Base-by-base conservation (phyloP, 768 basidiomycete genomes). In the Boletus sp. region DNA sequence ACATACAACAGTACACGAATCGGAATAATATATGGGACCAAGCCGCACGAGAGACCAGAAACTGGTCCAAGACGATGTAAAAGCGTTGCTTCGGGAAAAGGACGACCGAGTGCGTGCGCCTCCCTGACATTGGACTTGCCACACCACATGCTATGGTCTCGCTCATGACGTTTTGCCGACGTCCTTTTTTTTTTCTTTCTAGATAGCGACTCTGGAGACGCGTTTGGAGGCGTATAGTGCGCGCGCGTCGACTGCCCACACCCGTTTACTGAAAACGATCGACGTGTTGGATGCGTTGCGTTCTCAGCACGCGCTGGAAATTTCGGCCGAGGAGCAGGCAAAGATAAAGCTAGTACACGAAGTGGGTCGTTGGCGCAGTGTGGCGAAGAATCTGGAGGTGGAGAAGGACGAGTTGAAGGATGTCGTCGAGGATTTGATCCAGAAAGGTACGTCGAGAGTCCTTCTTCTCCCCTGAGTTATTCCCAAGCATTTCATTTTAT, bases 341-440 rank as follows among this genome's bases (percentile, higher is more conserved):
- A 73, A 72, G 47, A 59, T 69, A 33, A 67, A 53, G 19, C 66
- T 83, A 7, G 64, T 68, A n/a, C 64, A 62, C 7, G 74, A 77
- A 40, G 58, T 80, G n/a, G 61, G 72, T 35, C 61, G 70, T 9
- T 75, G 74, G 58, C 60, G 62, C 8, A 64, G 61, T 4, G 47
- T 68, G 7, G 69, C 76, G 4, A 69, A 64, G 33, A 57, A 56
- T 2, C 64, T 72, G 6, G 78, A 84, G 64, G 60, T 64, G 2
- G 82, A 85, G 58, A 71, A 68, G 52, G 80, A 84, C 61, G 79
- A 83, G 51, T 60, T 84, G 62, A 73, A 78, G 57, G 80, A 82
- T 40, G 79, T 77, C 7, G 80, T 86, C 1, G 59, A 74, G 46
- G 66, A 76, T 47, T 63, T 86, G 38, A 75, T 83, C n/a, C 75